Conservation (phyloP, 176 grass and related monocot genomes). For the Tillandsia leiboldiana region DNA sequence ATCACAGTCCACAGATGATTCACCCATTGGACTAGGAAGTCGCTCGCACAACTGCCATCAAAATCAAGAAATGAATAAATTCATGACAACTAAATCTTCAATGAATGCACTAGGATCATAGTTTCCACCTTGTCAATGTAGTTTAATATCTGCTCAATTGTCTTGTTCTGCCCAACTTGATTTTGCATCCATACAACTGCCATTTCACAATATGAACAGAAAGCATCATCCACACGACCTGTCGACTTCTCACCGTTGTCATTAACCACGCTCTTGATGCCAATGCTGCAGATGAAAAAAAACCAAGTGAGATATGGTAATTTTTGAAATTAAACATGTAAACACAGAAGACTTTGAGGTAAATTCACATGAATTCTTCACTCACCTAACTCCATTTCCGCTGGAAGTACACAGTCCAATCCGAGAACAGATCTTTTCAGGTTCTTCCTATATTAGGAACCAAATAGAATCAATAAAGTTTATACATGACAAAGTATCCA, state of each 20-base stretch:
- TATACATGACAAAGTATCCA: neutral
- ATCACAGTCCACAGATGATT: slow-evolving; percentile 41
- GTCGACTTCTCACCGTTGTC: neutral
- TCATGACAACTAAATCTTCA: neutral
- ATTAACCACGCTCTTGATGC: slow-evolving; percentile 34
- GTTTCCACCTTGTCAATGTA: slow-evolving; percentile 35
- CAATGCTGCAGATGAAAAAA: slow-evolving; percentile 3
- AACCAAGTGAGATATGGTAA: no score
- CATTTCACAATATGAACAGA: slow-evolving; percentile 39
- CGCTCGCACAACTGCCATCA: slow-evolving; percentile 34
- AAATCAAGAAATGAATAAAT: neutral
- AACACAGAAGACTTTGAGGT: neutral
- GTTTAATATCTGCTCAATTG: slow-evolving; percentile 31
- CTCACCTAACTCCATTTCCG: slow-evolving; percentile 24
- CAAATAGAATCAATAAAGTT: neutral
- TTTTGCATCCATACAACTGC: slow-evolving; percentile 42
- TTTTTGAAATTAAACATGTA: neutral
- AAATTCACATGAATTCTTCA: neutral
- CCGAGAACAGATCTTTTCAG: slow-evolving; percentile 32
- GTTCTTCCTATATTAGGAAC: slow-evolving; percentile 23
- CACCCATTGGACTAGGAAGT: slow-evolving; percentile 37
- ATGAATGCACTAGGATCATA: slow-evolving; percentile 1
- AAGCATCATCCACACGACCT: slow-evolving; percentile 11
- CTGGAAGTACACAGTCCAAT: slow-evolving; percentile 35
- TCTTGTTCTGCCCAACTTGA: slow-evolving; percentile 31